Conservation (phyloP, 148 eudicot species). For the Amaranthus palmeri region DNA sequence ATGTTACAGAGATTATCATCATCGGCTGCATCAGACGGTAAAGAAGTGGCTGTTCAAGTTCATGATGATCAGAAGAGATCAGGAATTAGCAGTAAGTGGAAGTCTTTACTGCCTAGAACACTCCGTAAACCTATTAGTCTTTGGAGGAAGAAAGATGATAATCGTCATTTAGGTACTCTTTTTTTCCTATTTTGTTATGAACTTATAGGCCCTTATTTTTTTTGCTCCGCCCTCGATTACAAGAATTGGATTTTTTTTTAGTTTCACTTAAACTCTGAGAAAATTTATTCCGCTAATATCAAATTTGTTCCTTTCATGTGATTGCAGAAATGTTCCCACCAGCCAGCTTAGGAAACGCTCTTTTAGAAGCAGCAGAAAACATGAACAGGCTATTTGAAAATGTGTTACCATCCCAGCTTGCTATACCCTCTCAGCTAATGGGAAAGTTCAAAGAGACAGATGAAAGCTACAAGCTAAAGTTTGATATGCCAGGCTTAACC, state of each 20-base stretch:
- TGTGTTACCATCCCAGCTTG: slow-evolving; percentile 21
- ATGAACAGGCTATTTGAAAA: slow-evolving; percentile 49
- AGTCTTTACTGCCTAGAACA: slow-evolving; percentile 39
- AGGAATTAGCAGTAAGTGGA: slow-evolving; percentile 17
- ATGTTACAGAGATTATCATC: slow-evolving; percentile 29
- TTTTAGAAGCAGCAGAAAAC: slow-evolving; percentile 59
- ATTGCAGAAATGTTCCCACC: slow-evolving; percentile 19
- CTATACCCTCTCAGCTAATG: slow-evolving; percentile 30
- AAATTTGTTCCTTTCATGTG: not conserved
- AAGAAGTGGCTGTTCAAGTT: slow-evolving; percentile 35
- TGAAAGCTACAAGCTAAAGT: slow-evolving; percentile 44
- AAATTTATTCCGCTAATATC: not conserved
- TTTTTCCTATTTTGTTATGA: too few relatives aligned
- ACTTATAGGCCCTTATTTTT: too few relatives aligned
- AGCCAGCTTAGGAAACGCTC: slow-evolving; percentile 39
- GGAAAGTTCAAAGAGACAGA: slow-evolving; percentile 49
- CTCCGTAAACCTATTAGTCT: slow-evolving; percentile 28
- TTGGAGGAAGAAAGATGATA: slow-evolving; percentile 32
- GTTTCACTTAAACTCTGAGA: too few relatives aligned
- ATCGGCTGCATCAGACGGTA: slow-evolving; percentile 25
- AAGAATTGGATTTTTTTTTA: too few relatives aligned
- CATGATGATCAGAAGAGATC: slow-evolving; percentile 24
- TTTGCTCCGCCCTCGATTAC: too few relatives aligned
- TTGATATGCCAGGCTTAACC: slow-evolving; percentile 46
- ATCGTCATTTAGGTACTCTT: slow-evolving; percentile 16